Conservation (phyloP, 208 protist genomes). For the Leishmania turanica region DNA sequence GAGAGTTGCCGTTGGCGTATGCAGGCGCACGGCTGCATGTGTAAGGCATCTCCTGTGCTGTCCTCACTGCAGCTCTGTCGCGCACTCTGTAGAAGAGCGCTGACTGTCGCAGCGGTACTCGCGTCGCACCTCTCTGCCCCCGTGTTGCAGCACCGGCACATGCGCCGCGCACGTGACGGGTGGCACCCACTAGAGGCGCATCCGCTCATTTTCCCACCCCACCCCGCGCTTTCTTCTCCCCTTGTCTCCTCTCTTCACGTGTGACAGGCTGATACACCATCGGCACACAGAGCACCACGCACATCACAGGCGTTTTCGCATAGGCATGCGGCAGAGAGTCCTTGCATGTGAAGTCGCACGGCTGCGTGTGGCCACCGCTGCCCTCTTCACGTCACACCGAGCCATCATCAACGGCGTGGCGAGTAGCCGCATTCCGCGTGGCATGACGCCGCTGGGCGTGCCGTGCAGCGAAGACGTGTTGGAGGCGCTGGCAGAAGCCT, state of each 20-base stretch:
- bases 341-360: neutral
- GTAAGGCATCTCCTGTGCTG: neutral
- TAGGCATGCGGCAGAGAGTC: slow-evolving; percentile 7
- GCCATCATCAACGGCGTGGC: slow-evolving; percentile 41
- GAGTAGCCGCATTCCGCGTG: slow-evolving; percentile 48
- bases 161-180: neutral
- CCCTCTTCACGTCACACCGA: slow-evolving; percentile 12
- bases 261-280: neutral
- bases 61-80: neutral
- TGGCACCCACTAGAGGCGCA: neutral
- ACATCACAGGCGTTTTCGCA: neutral
- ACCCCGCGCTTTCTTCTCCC: neutral
- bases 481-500: slow-evolving; percentile 66
- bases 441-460: slow-evolving; percentile 44
- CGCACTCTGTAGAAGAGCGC: neutral
- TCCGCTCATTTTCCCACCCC: too few species aligned
- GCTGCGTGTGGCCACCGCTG: neutral
- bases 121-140: neutral
- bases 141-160: neutral
- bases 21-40: neutral
- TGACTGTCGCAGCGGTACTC: neutral
- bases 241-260: neutral
- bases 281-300: neutral
- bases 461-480: slow-evolving; percentile 50
- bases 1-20: neutral